phyloP scores from a whole-genome alignment of 2,329 filamentous ascomycete genomes.

The Trichoderma guizhouense region DNA sequence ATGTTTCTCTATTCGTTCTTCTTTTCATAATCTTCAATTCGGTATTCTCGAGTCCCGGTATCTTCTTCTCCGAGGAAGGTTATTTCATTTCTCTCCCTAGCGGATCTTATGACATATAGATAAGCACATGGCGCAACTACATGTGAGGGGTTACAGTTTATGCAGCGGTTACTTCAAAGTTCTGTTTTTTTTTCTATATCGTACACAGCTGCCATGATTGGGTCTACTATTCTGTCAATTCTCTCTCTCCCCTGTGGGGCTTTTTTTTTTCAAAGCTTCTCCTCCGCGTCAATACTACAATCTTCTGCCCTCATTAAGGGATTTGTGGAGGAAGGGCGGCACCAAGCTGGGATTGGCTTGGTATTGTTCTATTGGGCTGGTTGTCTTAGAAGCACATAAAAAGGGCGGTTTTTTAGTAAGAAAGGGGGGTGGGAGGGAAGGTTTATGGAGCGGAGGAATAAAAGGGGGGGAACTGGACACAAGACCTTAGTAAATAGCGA shows the following conservation, averaged over 20 bases:
- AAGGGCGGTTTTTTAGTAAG: background rate
- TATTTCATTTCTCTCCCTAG: slow-evolving; percentile 16
- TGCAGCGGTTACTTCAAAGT: slow-evolving; percentile 24
- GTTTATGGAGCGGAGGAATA: background rate
- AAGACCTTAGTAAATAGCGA: slow-evolving; percentile 9
- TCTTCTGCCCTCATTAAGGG: background rate
- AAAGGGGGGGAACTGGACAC: background rate
- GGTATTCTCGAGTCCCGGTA: slow-evolving; percentile 10
- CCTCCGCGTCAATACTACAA: background rate
- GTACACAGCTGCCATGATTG: slow-evolving; percentile 6
- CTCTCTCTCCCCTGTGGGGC: background rate
- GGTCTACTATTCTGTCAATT: background rate
- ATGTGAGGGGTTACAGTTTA: slow-evolving; percentile 22
- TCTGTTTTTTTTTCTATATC: background rate
- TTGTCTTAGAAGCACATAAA: background rate
- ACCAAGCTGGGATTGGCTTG: background rate
- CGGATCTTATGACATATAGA: slow-evolving; percentile 14
- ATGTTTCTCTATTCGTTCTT: slow-evolving; percentile 12
- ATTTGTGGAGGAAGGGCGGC: background rate
- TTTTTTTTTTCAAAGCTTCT: background rate
- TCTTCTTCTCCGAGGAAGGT: slow-evolving; percentile 4
- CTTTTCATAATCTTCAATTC: slow-evolving; percentile 14
- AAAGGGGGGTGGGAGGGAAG: background rate
- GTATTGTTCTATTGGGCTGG: background rate
- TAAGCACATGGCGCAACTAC: slow-evolving; percentile 9